Evolutionary conservation across 23 red algal genomes (phyloP), one percentile per base, ranked within the genome.

Genomic region (Pyropia haitanensis): DNA sequence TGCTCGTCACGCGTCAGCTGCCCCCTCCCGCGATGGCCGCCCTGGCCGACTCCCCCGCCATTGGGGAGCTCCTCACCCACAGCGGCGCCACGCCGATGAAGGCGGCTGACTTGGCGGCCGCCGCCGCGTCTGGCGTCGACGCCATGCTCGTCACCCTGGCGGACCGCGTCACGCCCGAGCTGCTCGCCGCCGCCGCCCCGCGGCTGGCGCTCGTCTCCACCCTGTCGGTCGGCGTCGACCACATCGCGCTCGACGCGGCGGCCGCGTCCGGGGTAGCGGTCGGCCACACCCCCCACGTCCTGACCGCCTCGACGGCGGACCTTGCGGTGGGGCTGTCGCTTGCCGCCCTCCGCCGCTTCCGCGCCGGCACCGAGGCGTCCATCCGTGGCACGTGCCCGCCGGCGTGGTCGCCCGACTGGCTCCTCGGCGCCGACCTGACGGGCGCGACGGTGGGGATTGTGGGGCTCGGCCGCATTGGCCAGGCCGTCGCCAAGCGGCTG

Each of bases 301-400:
- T 95, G 48, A 95, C 90, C 14, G 90, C 88, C 18, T 88, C 90
- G 23, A 88, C 81, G n/a, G 90, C 90, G 27, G 90, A 95, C 78
- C 74, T 85, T 3, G 80, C 84, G 21, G 62, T 95, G 12, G 80
- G 82, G n/a, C 67, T 95, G 24, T 61, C 75, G 27, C 64, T 95
- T 1, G 90, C 90, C 18, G 82, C 90, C 16, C 78, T 65, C 48
- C 78, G 90, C 27, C 75, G 90, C 10, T 87, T 88, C 67, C 79
- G 85, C 49, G 90, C 88, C 53, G 90, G 81, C 4, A 85, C 76
- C 23, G 64, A 77, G n/a, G 70, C 82, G 15, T 81, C 88, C 2
- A 48, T 63, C 10, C 76, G 83, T 24, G 90, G 80, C 16, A 80
- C 67, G 48, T 88, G 72, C 69, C 73, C 77, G 10, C 39, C 39